Evolutionary conservation across 1,284 basidiomycete species (phyloP).

Genomic region (Schizophyllum amplum): DNA sequence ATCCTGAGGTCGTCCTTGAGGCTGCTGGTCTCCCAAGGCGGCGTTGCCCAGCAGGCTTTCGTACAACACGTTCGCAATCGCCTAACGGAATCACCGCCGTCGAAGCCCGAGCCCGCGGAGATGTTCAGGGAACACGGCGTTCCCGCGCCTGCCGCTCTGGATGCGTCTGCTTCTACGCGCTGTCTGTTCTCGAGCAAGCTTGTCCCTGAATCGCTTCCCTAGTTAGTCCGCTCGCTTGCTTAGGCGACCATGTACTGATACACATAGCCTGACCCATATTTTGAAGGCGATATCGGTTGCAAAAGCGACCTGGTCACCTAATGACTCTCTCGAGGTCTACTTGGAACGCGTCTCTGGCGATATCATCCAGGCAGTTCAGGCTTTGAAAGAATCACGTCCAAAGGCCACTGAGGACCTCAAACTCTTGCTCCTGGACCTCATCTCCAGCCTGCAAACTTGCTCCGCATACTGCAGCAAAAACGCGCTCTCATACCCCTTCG

Average conservation of each 20-base stretch:
- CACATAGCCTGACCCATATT: conserved; percentile 11
- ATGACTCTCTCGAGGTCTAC: conserved; percentile 3
- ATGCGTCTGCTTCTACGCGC: conserved; percentile 8
- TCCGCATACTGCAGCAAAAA: conserved; percentile 7
- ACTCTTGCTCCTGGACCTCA: conserved; percentile 7
- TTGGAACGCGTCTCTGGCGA: conserved; percentile 12
- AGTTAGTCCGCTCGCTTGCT: conserved; percentile 7
- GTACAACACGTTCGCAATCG: conserved; percentile 12
- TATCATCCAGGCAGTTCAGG: conserved; percentile 15
- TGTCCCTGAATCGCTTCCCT: conserved; percentile 12
- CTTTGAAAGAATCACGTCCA: conserved; percentile 14
- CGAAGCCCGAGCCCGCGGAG: conserved; percentile 6
- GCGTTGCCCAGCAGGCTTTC: conserved; percentile 8
- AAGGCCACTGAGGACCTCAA: conserved; percentile 5
- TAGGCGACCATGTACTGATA: neutral
- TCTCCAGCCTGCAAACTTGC: conserved; percentile 5
- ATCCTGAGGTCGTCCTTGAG: conserved; percentile 13
- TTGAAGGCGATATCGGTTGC: conserved; percentile 7
- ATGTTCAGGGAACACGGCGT: conserved; percentile 4
- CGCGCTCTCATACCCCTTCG: conserved; percentile 9
- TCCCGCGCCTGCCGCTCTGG: conserved; percentile 1
- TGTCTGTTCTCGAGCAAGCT: conserved; percentile 15
- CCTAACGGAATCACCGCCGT: conserved; percentile 8
- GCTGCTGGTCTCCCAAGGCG: conserved; percentile 8
- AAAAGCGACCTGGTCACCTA: conserved; percentile 6